These are phyloP conservation scores for Paramecium octaurelia DNA, from an alignment of 73 alveolate genomes.

Conservation along the genomic window DNA sequence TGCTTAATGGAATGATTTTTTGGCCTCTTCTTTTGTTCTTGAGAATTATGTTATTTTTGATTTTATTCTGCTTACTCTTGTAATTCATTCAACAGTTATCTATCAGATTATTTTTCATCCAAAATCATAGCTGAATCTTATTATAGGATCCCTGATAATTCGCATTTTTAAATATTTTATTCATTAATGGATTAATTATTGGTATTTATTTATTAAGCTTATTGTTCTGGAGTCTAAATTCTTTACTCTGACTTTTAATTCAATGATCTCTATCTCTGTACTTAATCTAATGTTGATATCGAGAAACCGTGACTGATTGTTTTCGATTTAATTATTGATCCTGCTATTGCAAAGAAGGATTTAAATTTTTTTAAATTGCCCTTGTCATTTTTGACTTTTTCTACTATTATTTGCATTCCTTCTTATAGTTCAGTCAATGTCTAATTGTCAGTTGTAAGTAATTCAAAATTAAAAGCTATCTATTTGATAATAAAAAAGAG, in stretches of 20 bases:
- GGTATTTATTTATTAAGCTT: not conserved
- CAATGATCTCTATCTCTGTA: not conserved
- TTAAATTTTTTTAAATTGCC: not conserved
- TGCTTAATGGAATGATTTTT: not conserved
- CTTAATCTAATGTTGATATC: not conserved
- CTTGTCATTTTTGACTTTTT: not conserved
- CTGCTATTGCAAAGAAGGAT: not conserved
- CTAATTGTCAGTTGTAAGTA: slow-evolving; percentile 18
- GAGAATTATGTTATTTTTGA: not conserved
- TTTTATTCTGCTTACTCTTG: not conserved
- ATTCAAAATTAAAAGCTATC: not conserved
- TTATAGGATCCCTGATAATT: not conserved
- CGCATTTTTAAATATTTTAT: not conserved
- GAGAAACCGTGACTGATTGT: not conserved
- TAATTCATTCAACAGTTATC: not conserved
- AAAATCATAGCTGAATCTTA: not conserved
- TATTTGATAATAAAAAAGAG: not conserved
- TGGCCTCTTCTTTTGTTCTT: not conserved
- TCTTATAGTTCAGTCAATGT: not conserved
- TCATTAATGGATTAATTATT: not conserved
- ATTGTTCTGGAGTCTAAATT: not conserved
- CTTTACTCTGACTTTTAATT: not conserved
- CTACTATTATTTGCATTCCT: not conserved
- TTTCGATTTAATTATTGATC: not conserved
- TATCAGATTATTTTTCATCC: not conserved